Percentiles rank a stretch among this genome's conserved stretches.
These are phyloP conservation scores for Acacia acuminata DNA, from an alignment of 306 rosid genomes.

Conservation along the genomic window DNA sequence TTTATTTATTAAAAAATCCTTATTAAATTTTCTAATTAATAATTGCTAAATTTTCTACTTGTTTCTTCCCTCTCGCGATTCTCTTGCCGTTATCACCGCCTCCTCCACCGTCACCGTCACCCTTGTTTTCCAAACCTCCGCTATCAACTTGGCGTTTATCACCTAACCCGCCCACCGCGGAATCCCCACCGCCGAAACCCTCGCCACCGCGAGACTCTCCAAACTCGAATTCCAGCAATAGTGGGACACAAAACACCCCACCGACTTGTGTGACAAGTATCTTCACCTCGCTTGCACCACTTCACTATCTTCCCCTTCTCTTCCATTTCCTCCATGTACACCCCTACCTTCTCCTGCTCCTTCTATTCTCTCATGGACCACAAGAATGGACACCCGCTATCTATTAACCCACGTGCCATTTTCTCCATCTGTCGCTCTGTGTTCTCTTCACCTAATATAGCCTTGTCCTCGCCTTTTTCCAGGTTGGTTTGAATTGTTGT, in stretches of 20 bases:
- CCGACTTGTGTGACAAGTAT: slow-evolving; percentile 42
- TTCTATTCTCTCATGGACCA: slow-evolving; percentile 49
- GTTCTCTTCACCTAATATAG: neutral
- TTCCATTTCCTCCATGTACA: slow-evolving; percentile 7
- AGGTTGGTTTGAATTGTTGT: slow-evolving; percentile 26
- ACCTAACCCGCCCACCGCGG: slow-evolving; percentile 30
- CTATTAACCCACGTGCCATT: slow-evolving; percentile 51
- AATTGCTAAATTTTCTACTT: too few species aligned
- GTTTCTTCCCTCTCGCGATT: too few species aligned
- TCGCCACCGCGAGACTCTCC: slow-evolving; percentile 1
- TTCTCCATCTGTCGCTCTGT: slow-evolving; percentile 49
- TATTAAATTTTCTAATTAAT: too few species aligned
- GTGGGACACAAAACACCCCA: slow-evolving; percentile 41
- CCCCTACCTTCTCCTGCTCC: neutral
- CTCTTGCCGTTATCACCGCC: too few species aligned
- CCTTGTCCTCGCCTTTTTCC: slow-evolving; percentile 38
- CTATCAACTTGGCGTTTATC: slow-evolving; percentile 29
- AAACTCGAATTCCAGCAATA: slow-evolving; percentile 35
- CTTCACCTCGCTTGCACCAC: slow-evolving; percentile 62
- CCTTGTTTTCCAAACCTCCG: too few species aligned
- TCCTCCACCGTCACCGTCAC: too few species aligned
- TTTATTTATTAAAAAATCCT: too few species aligned
- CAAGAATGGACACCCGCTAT: slow-evolving; percentile 42
- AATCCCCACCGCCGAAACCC: slow-evolving; percentile 34
- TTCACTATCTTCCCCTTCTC: slow-evolving; percentile 48